A percentile compares a stretch with the other conserved stretches of the same genome.
phyloP scores from a whole-genome alignment of 169 alveolate species.

The Cryptosporidium sp. region DNA sequence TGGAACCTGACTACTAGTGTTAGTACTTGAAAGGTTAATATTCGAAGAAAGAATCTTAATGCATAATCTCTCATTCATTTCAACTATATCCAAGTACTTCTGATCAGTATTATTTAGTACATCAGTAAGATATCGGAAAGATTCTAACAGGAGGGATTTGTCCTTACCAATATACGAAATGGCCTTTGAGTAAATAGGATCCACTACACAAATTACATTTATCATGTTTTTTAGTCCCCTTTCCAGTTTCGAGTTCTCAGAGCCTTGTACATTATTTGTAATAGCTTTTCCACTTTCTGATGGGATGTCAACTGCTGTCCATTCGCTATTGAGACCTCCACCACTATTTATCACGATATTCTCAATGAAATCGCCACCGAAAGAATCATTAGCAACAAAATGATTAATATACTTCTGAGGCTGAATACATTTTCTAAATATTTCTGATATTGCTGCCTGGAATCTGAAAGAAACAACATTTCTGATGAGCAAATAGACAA shows the following conservation, averaged over 20 bases:
- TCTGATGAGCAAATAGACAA: constrained; percentile 48
- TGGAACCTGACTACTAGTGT: background rate
- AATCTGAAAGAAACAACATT: constrained; percentile 45
- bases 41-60: background rate
- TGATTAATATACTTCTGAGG: constrained; percentile 38
- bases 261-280: background rate
- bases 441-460: constrained; percentile 47
- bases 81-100: constrained; percentile 33
- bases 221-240: constrained; percentile 1
- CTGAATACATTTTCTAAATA: constrained; percentile 43
- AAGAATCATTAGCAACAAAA: background rate
- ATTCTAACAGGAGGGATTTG: constrained; percentile 35
- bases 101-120: constrained; percentile 60
- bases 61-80: constrained; percentile 33
- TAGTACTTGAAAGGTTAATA: background rate
- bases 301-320: constrained; percentile 60
- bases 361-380: constrained; percentile 9
- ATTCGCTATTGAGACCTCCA: constrained; percentile 16
- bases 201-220: constrained; percentile 32
- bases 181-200: constrained; percentile 69
- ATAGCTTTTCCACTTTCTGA: background rate
- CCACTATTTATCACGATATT: constrained; percentile 1
- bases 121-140: constrained; percentile 59
- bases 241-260: background rate
- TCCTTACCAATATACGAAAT: constrained; percentile 68